These are phyloP conservation scores for Vitis hybrid DNA, from an alignment of 177 flowering plant species.

Conservation along the genomic window DNA sequence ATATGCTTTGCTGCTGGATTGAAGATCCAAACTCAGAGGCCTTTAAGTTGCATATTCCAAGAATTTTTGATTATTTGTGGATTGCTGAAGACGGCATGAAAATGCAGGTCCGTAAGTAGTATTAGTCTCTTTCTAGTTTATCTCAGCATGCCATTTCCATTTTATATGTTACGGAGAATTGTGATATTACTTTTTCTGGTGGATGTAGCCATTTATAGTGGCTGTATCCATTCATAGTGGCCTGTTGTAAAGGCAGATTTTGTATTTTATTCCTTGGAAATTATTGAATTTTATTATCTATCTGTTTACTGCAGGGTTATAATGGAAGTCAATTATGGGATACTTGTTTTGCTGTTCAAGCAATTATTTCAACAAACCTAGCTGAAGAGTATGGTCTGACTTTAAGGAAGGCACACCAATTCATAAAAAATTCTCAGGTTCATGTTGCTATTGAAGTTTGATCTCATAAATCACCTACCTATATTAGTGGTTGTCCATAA, in stretches of 20 bases:
- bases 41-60: too few relatives aligned
- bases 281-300: not conserved
- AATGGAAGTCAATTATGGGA: slow-evolving; percentile 34
- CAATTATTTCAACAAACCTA: slow-evolving; percentile 24
- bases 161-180: too few relatives aligned
- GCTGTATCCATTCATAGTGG: too few relatives aligned
- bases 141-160: not conserved
- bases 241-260: not conserved
- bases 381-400: slow-evolving; percentile 25
- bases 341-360: slow-evolving; percentile 28
- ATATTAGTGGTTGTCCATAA: too few relatives aligned
- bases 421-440: slow-evolving; percentile 12
- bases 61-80: too few relatives aligned
- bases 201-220: too few relatives aligned
- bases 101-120: too few relatives aligned
- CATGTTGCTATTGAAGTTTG: too few relatives aligned
- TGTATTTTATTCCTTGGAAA: not conserved
- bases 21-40: too few relatives aligned
- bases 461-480: not conserved
- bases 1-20: too few relatives aligned
- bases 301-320: slow-evolving; percentile 9
- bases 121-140: not conserved
- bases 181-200: too few relatives aligned
- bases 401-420: slow-evolving; percentile 27
- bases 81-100: too few relatives aligned